Base-by-base conservation (phyloP, 2,329 filamentous ascomycete species). In the Chaetomium sp. region DNA sequence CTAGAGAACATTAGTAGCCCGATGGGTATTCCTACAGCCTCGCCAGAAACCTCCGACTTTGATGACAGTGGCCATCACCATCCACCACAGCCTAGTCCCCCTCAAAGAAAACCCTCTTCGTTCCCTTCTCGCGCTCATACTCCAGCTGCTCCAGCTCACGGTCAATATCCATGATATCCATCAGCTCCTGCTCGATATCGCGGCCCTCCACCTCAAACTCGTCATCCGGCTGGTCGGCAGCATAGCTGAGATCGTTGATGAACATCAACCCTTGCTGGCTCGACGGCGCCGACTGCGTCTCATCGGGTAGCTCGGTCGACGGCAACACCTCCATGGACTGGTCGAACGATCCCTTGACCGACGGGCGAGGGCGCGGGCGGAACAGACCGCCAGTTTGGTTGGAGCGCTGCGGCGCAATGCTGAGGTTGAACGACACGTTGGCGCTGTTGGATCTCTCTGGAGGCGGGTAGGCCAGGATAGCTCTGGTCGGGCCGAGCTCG, bases 101-200 rank as follows among this genome's bases (percentile, higher is more conserved):
- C 63, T 83, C 81, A 67, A 85, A 85, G 65, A 85, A 79, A 61
- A 83, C 82, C 72, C 79, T 80, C 75, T 83, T 84, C 62, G 78
- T 79, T 55, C 81, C 82, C 62, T 77, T 78, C 38, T 78, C 79
- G 54, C 81, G 77, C 38, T 79, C 79, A 47, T 75, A 78, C 62
- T 86, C 82, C 83, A 89, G 78, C 57, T 77, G 79, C 56, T 85
- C 81, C 60, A 89, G 74, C 57, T 82, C 83, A 65, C 84, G 82
- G 69, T 89, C 87, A 71, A 89, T 87, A 69, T 86, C 85, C 81
- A 87, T 84, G 53, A 89, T 86, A 72, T 88, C 86, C 69, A 89
- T 78, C 79, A 87, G 83, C 74, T 87, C 85, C 33, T 80, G 79
- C 71, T 87, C 85, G 13, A 87, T 79, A 63, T 87, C 81, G 35